These are phyloP conservation scores for Elsinoe necatrix DNA, from an alignment of 2,329 filamentous ascomycete species.

Conservation along the genomic window DNA sequence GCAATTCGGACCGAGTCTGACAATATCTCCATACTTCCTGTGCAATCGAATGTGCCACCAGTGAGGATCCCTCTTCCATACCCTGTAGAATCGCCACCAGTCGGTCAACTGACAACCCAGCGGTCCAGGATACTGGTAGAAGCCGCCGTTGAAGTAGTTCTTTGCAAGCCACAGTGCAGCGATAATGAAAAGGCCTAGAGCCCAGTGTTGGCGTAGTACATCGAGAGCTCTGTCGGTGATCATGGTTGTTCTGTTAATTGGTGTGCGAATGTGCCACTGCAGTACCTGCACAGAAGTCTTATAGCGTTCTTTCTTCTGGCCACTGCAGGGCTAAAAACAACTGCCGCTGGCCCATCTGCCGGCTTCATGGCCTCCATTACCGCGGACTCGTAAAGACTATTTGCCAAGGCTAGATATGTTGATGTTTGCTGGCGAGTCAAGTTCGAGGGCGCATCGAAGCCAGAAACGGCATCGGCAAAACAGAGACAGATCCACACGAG, in stretches of 20 bases:
- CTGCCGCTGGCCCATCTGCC: background rate
- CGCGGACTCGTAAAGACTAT: background rate
- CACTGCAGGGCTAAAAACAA: background rate
- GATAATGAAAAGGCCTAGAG: background rate
- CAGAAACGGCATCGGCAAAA: too few species aligned
- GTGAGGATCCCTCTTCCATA: slow-evolving; percentile 21
- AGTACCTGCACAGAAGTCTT: too few species aligned
- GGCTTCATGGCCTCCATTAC: background rate
- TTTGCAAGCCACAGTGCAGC: background rate
- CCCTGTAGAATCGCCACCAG: slow-evolving; percentile 27
- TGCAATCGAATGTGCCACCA: slow-evolving; percentile 14
- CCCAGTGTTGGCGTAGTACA: background rate
- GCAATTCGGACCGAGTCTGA: slow-evolving; percentile 16
- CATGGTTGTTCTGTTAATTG: background rate
- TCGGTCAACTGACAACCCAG: slow-evolving; percentile 23
- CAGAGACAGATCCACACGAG: too few species aligned
- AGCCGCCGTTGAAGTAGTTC: background rate
- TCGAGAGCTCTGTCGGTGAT: background rate
- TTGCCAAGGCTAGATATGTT: background rate
- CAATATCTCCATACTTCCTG: slow-evolving; percentile 14
- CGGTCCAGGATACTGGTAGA: background rate
- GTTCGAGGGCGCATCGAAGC: too few species aligned
- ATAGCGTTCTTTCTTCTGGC: too few species aligned
- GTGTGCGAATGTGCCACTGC: background rate
- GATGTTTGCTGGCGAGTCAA: too few species aligned